These are phyloP conservation scores for Candida montana DNA, from an alignment of 805 yeast genomes.

Conservation along the genomic window DNA sequence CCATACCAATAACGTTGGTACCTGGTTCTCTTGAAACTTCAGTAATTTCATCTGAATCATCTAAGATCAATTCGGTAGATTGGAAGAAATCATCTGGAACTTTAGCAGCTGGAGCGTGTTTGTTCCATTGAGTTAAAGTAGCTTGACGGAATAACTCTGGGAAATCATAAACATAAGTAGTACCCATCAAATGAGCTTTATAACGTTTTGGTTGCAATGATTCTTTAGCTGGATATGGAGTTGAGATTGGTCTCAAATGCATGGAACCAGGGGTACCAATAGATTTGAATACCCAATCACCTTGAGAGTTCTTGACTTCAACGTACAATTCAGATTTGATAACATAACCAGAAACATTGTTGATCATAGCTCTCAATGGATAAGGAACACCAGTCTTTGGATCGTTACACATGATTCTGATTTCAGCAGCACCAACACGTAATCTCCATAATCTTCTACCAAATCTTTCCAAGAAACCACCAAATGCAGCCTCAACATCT, in stretches of 20 bases:
- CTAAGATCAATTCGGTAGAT: constrained; percentile 75
- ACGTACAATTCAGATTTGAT: constrained; percentile 92
- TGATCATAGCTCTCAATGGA: constrained; percentile 95
- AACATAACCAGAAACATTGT: constrained; percentile 95
- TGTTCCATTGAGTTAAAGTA: constrained; percentile 78
- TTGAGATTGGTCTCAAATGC: constrained; percentile 94
- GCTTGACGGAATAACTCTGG: constrained; percentile 98
- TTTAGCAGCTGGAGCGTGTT: constrained; percentile 46
- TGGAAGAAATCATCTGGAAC: constrained; percentile 75
- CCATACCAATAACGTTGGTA: constrained; percentile 94
- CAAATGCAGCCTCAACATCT: constrained; percentile 96
- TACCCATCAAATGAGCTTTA: constrained; percentile 97
- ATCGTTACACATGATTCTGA: constrained; percentile 91
- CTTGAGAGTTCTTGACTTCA: constrained; percentile 86
- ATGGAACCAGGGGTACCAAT: constrained; percentile 92
- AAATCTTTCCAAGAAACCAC: constrained; percentile 94
- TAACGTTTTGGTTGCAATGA: constrained; percentile 98
- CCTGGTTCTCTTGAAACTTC: constrained; percentile 96
- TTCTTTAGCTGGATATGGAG: constrained; percentile 97
- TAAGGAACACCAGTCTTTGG: constrained; percentile 81
- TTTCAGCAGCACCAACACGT: constrained; percentile 96
- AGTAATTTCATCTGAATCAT: constrained; percentile 71
- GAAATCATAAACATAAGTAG: constrained; percentile 97
- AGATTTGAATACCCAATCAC: constrained; percentile 97
- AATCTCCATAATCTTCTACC: constrained; percentile 96